Percentiles rank a stretch among this genome's conserved stretches.
Conservation (phyloP, 2,329 filamentous ascomycete genomes). For the Cladophialophora psammophila region DNA sequence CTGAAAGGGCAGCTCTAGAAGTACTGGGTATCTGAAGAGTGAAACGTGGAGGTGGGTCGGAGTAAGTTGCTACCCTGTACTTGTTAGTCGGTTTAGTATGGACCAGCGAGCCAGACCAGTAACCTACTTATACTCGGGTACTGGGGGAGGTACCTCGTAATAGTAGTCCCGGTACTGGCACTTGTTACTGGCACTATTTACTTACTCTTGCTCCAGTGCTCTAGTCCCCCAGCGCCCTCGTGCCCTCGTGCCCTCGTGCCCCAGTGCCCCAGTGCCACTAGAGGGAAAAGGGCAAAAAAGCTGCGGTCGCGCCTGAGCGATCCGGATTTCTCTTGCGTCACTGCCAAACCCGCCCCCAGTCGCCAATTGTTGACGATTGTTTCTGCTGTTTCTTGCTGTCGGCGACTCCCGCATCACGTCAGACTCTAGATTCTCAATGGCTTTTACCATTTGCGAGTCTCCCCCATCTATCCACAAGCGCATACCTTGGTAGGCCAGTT, state of each 20-base stretch:
- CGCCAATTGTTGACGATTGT: background rate
- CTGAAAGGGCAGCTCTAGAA: conserved; percentile 3
- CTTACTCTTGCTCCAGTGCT: too few relatives aligned
- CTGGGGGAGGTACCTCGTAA: too few relatives aligned
- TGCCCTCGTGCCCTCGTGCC: too few relatives aligned
- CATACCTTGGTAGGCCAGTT: too few relatives aligned
- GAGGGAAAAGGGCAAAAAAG: too few relatives aligned
- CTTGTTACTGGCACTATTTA: too few relatives aligned
- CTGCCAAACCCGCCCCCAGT: background rate
- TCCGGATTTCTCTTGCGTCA: background rate
- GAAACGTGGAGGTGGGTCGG: conserved; percentile 19
- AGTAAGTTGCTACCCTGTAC: too few relatives aligned
- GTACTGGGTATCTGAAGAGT: background rate
- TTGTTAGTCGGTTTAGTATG: too few relatives aligned
- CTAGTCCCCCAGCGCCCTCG: too few relatives aligned
- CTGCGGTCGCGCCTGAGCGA: background rate
- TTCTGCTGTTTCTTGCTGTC: background rate
- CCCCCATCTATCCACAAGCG: too few relatives aligned
- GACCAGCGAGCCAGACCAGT: background rate
- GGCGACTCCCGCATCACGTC: background rate
- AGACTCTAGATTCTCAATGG: background rate
- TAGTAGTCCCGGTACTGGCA: too few relatives aligned
- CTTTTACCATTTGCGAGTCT: too few relatives aligned
- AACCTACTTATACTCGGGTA: background rate
- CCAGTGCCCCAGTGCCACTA: background rate